Base-by-base conservation (phyloP, 768 basidiomycete genomes). In the Suillus paluster region DNA sequence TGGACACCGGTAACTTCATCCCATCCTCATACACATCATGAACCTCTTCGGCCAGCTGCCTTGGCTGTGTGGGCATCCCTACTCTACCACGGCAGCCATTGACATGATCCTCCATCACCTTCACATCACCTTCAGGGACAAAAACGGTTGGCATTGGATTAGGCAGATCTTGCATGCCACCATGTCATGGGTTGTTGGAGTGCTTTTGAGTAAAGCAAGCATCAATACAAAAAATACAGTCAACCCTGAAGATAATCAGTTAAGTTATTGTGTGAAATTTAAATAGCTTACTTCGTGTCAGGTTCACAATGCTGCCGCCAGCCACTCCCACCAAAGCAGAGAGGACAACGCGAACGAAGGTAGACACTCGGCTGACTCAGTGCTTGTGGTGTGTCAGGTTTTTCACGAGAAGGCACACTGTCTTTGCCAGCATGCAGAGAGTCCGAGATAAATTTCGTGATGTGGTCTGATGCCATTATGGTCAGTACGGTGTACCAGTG, bases 171-270 rank as follows among this genome's bases (percentile, higher is more conserved):
- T 38, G 48, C 15, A 5, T 45, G 30, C 8, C 4, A 12, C 33
- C 21, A 30, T 45, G 34, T 9, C 27, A 12, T 10, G 46, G 30
- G 27, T 60, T 60, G 48, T 49, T 21, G 19, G 59, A 60, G 15
- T 55, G 19, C 57, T 77, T 76, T 57, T 78, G 77, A 7, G 67
- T 73, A 57, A 78, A 78, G 62, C 71, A 75, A 0, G 72, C 71
- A 64, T 78, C 76, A 5, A 72, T 3, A 53, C 72, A 76, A 5
- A 75, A 70, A 36, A 60, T 25, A 10, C n/a, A 21, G 27, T 60
- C 34, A 11, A 42, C 59, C 30, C 59, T 53, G 2, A 38, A 60
- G 8, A 45, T 45, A 5, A 52, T 36, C n/a, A 54, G 54, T 6
- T 56, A 5, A 56, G 17, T 11, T n/a, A 41, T 54, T 27, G 49